phyloP scores from a whole-genome alignment of 75 land plant species.

The Adiantum capillusveneris region DNA sequence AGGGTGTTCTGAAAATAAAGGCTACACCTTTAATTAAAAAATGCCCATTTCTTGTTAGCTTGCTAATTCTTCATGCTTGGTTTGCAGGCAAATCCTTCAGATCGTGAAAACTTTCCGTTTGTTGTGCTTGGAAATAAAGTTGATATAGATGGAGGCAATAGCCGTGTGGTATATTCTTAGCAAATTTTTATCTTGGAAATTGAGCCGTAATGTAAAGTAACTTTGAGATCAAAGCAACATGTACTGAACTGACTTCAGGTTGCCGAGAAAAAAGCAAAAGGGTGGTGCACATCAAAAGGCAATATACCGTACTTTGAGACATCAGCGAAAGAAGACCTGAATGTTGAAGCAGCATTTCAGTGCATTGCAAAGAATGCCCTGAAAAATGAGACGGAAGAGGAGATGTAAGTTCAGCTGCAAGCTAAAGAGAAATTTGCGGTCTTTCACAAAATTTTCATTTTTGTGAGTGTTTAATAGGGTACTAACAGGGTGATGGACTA shows the following conservation, averaged over 20 bases:
- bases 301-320: slow-evolving; percentile 90
- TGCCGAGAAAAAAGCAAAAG: slow-evolving; percentile 60
- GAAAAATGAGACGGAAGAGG: slow-evolving; percentile 42
- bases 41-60: too few species aligned
- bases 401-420: slow-evolving; percentile 31
- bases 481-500: not conserved
- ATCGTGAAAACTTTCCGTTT: slow-evolving; percentile 81
- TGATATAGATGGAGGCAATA: slow-evolving; percentile 82
- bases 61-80: not conserved
- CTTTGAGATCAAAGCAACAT: not conserved
- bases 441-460: not conserved
- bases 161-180: slow-evolving; percentile 67
- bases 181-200: not conserved
- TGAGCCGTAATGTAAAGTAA: not conserved
- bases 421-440: too few species aligned
- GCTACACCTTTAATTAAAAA: too few species aligned
- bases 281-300: slow-evolving; percentile 69
- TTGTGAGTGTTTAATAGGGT: not conserved
- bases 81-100: slow-evolving; percentile 72
- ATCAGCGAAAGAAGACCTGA: slow-evolving; percentile 69
- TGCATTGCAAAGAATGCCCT: slow-evolving; percentile 51
- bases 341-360: slow-evolving; percentile 66
- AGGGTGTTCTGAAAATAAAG: too few species aligned
- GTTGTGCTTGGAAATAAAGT: slow-evolving; percentile 75
- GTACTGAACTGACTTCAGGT: slow-evolving; percentile 31